phyloP scores from a whole-genome alignment of 495 filamentous ascomycete genomes.

The Eremomyces bilateralis region DNA sequence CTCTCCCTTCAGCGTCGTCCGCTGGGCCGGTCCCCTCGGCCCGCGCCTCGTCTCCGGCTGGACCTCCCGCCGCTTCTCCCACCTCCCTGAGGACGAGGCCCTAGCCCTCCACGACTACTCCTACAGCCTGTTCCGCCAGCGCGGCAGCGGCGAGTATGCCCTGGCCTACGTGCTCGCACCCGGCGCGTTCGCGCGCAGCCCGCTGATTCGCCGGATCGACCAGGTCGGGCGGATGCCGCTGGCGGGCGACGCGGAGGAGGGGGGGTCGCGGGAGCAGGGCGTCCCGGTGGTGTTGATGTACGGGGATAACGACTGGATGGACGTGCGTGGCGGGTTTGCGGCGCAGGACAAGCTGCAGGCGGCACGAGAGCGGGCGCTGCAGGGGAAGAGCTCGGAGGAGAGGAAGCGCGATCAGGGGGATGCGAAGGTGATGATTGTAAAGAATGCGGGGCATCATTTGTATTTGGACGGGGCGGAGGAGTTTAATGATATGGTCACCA shows the following conservation, averaged over 20 bases:
- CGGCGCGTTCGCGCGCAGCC: conserved; percentile 75
- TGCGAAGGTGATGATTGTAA: conserved; percentile 68
- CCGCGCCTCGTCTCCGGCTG: conserved; percentile 85
- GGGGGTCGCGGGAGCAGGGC: conserved; percentile 37
- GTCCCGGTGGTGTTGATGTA: conserved; percentile 84
- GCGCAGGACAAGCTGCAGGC: conserved; percentile 46
- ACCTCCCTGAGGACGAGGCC: conserved; percentile 61
- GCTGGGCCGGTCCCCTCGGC: conserved; percentile 77
- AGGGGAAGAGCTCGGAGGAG: conserved; percentile 42
- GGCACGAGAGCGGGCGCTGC: conserved; percentile 33
- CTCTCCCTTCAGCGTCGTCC: conserved; percentile 76
- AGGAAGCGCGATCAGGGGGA: conserved; percentile 45
- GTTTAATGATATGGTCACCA: conserved; percentile 56
- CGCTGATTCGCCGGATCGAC: conserved; percentile 67
- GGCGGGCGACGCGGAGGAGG: background rate
- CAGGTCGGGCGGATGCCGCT: conserved; percentile 45
- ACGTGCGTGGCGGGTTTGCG: conserved; percentile 64
- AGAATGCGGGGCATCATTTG: conserved; percentile 73
- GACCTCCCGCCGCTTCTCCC: conserved; percentile 80
- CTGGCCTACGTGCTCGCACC: conserved; percentile 84
- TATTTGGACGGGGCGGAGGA: conserved; percentile 81
- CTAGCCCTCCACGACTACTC: conserved; percentile 76
- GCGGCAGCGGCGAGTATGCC: conserved; percentile 87
- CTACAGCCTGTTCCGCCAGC: conserved; percentile 82
- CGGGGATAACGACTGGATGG: conserved; percentile 97